Evolutionary conservation across 208 protist genomes (phyloP), one percentile per base, ranked within the genome.

Genomic region (Crithidia expoeki): DNA sequence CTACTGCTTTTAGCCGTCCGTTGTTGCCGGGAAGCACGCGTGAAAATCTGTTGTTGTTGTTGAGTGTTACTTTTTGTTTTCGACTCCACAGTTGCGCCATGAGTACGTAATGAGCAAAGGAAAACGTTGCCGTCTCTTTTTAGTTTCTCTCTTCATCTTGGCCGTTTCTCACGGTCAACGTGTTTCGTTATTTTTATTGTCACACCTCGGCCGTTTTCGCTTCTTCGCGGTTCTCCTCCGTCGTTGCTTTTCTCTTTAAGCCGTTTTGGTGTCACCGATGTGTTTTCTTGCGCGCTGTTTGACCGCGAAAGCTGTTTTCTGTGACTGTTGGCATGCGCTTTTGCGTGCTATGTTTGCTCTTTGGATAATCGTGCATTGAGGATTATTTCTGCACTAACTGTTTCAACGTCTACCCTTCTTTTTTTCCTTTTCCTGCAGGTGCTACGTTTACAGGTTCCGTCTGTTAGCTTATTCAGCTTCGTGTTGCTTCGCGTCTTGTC

Each of bases 71-170:
- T 78, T 47, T 68, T 65, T 56, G 38, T 71, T 52, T 60, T 14
- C 16, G 23, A 47, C 34, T 44, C 33, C 38, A 61, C 70, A 56
- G 40, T 65, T 66, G 78, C 68, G 47, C 61, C 53, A 56, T 64
- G 56, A 76, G 47, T n/a, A 36, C 28, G 50, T 68, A 34, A 34
- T 47, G 25, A 34, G 44, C 17, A 17, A 49, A 50, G 51, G 34
- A 12, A 58, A 56, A 40, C 42, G 14, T 47, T 47, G n/a, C 42
- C 42, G 16, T 47, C 14, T 47, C 42, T 47, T n/a, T 3, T 72
- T 36, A 40, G 11, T 30, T 61, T n/a, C 34, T 64, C 58, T 74
- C 59, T 71, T 50, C 56, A 12, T 46, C 32, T 68, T 49, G 28
- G 16, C 32, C 53, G 0, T 42, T 17, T 19, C 2, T 49, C 28